Evolutionary conservation across 352 stramenopile genomes (phyloP), one percentile per base, ranked within the genome.

Genomic region (Thalassiosira exigua): DNA sequence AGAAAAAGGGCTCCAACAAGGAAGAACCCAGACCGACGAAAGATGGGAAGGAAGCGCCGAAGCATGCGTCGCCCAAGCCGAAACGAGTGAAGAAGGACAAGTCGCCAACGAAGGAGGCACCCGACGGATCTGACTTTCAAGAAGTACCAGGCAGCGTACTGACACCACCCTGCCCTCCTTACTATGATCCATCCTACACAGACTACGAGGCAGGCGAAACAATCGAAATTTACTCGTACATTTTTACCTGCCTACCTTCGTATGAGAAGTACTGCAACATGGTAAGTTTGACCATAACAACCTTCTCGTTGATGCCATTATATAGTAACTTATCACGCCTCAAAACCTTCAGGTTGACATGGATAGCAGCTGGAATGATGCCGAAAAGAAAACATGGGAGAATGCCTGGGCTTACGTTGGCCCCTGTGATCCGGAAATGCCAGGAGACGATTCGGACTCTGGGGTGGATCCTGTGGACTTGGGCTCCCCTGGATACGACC

Each of bases 351-450:
- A n/a, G n/a, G n/a, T n/a, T n/a, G n/a, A 7, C 36, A 44, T 44
- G 36, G 14, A 44, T 44, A 44, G 36, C 36, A 44, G 7, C 36
- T 44, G 36, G 27, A n/a, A 61, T 17, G 39, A 61, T 42, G 22
- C 33, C 24, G 53, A 19, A 19, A 14, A 61, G 26, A 39, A 61
- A 21, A 26, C 41, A 39, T 61, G 53, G 53, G 22, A 42, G 12
- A 29, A 61, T 24, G 53, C 53, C 2, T 61, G 53, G 53, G 41
- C 24, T 29, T 39, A 41, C 41, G 53, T 61, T 19, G 27, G 53
- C 11, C 53, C 53, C 3, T 61, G 53, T 39, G 39, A 44, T 44
- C 7, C 36, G 7, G 36, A 14, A 14, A 14, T 14, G 41, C 36
- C 36, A 44, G 36, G 14, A 44, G 36, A 14, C 14, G 36, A 44